phyloP scores from a whole-genome alignment of 345 rosid genomes.

The Noccaea caerulescens region DNA sequence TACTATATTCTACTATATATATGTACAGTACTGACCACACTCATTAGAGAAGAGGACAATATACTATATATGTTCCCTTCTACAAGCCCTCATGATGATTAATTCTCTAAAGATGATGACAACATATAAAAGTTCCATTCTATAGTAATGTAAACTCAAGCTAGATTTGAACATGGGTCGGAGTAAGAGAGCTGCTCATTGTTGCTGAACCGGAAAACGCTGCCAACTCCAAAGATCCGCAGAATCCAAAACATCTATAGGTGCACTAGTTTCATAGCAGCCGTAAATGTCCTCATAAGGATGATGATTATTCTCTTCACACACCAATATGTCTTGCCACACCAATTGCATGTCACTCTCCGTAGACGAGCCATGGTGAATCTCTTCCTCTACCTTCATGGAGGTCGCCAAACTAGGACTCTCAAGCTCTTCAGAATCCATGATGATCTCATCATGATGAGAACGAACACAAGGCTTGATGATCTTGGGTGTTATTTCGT shows the following conservation, averaged over 20 bases:
- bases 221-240: constrained; percentile 27
- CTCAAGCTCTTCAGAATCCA: constrained; percentile 39
- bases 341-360: constrained; percentile 35
- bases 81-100: constrained; percentile 14
- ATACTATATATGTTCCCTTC: constrained; percentile 5
- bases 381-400: constrained; percentile 35
- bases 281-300: constrained; percentile 23
- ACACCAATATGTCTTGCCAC: constrained; percentile 31
- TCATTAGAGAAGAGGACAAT: constrained; percentile 8
- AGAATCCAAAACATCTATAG: constrained; percentile 22
- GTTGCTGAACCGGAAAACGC: constrained; percentile 14
- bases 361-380: constrained; percentile 31
- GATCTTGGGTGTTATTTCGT: constrained; percentile 13
- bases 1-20: constrained; percentile 5
- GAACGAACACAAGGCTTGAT: constrained; percentile 16
- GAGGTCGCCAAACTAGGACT: constrained; percentile 32
- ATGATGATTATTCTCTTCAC: constrained; percentile 38
- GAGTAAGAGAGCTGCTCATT: constrained; percentile 32
- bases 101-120: constrained; percentile 11
- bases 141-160: constrained; percentile 28
- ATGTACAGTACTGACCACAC: background rate
- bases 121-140: constrained; percentile 22
- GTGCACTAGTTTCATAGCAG: constrained; percentile 25
- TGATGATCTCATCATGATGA: constrained; percentile 36
- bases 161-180: constrained; percentile 18